Percentiles rank a stretch among this genome's conserved stretches.
phyloP scores from a whole-genome alignment of 208 protist species.

The Leishmania arabica region DNA sequence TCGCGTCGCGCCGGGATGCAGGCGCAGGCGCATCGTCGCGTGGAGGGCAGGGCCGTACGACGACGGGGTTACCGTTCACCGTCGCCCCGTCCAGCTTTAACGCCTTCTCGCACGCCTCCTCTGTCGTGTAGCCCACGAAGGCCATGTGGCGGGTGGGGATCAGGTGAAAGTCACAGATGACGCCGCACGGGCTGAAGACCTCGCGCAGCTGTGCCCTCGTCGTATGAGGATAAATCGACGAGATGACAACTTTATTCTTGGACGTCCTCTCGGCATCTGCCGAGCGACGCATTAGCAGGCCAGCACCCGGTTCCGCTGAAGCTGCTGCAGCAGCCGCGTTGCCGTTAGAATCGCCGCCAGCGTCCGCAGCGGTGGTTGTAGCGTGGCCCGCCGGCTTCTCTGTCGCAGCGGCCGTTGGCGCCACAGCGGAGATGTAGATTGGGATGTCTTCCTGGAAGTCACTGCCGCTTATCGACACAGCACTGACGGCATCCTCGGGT shows the following conservation, averaged over 20 bases:
- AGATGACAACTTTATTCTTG: slow-evolving; percentile 44
- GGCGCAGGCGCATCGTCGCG: slow-evolving; percentile 13
- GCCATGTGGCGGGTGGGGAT: slow-evolving; percentile 35
- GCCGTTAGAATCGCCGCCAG: neutral
- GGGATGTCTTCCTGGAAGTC: slow-evolving; percentile 34
- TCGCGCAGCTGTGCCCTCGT: slow-evolving; percentile 37
- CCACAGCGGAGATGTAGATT: slow-evolving; percentile 27
- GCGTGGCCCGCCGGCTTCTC: slow-evolving; percentile 10
- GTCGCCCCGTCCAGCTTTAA: slow-evolving; percentile 49
- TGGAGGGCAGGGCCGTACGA: slow-evolving; percentile 45
- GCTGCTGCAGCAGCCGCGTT: neutral
- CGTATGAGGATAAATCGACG: slow-evolving; percentile 36
- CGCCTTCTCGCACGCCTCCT: slow-evolving; percentile 49
- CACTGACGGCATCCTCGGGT: slow-evolving; percentile 27
- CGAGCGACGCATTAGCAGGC: slow-evolving; percentile 6
- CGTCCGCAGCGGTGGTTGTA: neutral
- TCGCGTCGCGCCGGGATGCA: slow-evolving; percentile 4
- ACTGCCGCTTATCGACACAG: slow-evolving; percentile 40
- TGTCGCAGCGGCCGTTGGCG: slow-evolving; percentile 14
- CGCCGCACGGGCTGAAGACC: slow-evolving; percentile 50
- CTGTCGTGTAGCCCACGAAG: slow-evolving; percentile 55
- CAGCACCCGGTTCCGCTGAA: neutral
- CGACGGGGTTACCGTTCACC: slow-evolving; percentile 42
- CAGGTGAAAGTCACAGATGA: slow-evolving; percentile 53
- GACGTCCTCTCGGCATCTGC: slow-evolving; percentile 1